These are phyloP conservation scores for Lotus japonicus DNA, from an alignment of 306 rosid species.

Conservation along the genomic window DNA sequence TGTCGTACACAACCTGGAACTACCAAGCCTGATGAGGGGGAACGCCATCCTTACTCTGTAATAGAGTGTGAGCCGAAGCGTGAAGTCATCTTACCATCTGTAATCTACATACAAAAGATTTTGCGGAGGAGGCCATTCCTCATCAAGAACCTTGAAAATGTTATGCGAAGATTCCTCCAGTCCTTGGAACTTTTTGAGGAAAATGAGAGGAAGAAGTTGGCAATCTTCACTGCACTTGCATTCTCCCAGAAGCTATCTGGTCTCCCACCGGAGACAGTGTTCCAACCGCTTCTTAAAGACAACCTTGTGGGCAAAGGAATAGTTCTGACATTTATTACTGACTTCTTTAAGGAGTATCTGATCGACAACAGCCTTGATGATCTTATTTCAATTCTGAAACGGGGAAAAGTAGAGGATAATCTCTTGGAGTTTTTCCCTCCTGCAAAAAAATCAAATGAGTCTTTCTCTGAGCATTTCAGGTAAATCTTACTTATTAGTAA, in stretches of 20 bases:
- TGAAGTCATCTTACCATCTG: constrained; percentile 80
- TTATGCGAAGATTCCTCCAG: constrained; percentile 91
- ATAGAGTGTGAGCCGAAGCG: constrained; percentile 81
- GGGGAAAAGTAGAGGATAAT: constrained; percentile 95
- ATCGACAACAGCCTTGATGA: constrained; percentile 97
- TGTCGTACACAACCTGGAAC: constrained; percentile 99
- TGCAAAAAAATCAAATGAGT: constrained; percentile 71
- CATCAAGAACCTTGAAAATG: constrained; percentile 98
- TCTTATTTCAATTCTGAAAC: constrained; percentile 84
- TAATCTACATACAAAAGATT: constrained; percentile 89
- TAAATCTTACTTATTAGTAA: constrained; percentile 28
- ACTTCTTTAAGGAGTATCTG: constrained; percentile 94
- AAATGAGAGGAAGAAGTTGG: constrained; percentile 97
- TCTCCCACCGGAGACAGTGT: constrained; percentile 95
- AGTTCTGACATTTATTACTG: constrained; percentile 88
- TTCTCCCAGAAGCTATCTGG: constrained; percentile 99
- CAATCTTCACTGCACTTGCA: constrained; percentile 98
- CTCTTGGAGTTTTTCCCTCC: constrained; percentile 88
- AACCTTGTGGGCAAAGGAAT: constrained; percentile 99
- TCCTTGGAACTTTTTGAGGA: constrained; percentile 98
- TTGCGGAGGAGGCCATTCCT: constrained; percentile 92
- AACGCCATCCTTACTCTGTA: constrained; percentile 90
- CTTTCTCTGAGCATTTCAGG: constrained; percentile 96
- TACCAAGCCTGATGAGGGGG: constrained; percentile 99
- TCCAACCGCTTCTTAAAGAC: constrained; percentile 97